phyloP scores from a whole-genome alignment of 192 early-diverging fungal species.

The Linnemannia zychae region DNA sequence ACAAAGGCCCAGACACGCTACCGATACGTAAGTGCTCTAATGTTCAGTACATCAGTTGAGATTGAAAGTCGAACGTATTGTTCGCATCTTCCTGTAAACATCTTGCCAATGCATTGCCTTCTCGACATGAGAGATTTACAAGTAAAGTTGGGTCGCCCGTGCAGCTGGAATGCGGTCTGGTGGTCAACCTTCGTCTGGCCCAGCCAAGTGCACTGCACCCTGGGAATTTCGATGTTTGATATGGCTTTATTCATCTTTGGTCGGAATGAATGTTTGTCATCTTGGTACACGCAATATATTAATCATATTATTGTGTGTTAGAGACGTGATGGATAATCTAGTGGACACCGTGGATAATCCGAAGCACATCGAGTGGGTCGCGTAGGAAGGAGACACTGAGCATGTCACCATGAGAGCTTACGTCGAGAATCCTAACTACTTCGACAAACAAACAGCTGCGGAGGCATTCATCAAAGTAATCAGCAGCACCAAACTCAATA shows the following conservation, averaged over 20 bases:
- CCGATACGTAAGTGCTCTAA: no score
- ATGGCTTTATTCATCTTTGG: background rate
- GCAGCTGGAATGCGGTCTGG: slow-evolving; percentile 27
- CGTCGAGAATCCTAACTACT: slow-evolving; percentile 22
- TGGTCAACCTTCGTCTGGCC: slow-evolving; percentile 25
- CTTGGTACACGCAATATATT: slow-evolving; percentile 5
- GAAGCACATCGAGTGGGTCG: slow-evolving; percentile 18
- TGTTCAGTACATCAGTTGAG: no score
- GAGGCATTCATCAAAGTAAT: slow-evolving; percentile 3
- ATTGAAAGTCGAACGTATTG: no score
- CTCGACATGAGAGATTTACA: slow-evolving; percentile 21
- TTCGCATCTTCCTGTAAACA: background rate
- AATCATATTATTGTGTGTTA: slow-evolving; percentile 1
- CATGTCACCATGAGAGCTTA: slow-evolving; percentile 21
- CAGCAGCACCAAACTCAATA: slow-evolving; percentile 4
- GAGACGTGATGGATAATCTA: no score
- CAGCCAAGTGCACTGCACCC: slow-evolving; percentile 18
- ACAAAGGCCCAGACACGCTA: no score
- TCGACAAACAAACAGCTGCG: slow-evolving; percentile 11
- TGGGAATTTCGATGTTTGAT: slow-evolving; percentile 25
- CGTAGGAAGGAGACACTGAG: background rate
- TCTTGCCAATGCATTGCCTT: slow-evolving; percentile 30
- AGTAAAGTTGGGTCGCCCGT: slow-evolving; percentile 22
- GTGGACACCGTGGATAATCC: slow-evolving; percentile 10
- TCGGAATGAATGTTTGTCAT: background rate